Percentiles rank a stretch among this genome's conserved stretches.
phyloP scores from a whole-genome alignment of 371 early-diverging fungal species.

The Rhizopus stolonifer region DNA sequence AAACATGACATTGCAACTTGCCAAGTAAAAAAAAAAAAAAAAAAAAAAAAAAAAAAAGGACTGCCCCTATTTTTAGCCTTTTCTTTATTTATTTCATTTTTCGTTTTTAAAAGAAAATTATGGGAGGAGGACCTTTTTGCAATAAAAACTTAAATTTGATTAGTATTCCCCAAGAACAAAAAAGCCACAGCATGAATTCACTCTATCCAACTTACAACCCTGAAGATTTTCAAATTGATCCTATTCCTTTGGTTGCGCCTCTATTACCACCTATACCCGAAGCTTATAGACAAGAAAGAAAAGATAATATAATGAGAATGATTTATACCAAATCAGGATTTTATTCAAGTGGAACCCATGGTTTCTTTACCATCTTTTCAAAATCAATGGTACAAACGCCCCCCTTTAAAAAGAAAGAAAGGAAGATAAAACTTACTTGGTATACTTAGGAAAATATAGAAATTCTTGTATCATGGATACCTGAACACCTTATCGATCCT shows the following conservation, averaged over 20 bases:
- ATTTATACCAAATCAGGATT: constrained; percentile 47
- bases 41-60: no score
- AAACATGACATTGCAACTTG: not conserved
- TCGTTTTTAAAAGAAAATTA: not conserved
- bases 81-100: not conserved
- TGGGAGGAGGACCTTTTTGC: constrained; percentile 15
- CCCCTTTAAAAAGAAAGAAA: not conserved
- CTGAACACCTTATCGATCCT: constrained; percentile 37
- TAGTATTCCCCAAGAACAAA: not conserved
- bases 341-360: constrained; percentile 30
- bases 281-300: constrained; percentile 6
- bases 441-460: constrained; percentile 19
- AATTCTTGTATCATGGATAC: constrained; percentile 36
- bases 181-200: not conserved
- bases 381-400: constrained; percentile 21
- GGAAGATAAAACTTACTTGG: not conserved
- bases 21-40: constrained; percentile 3
- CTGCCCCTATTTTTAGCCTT: no score
- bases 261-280: constrained; percentile 22
- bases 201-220: constrained; percentile 26
- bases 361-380: constrained; percentile 33
- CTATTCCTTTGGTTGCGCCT: constrained; percentile 17
- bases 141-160: not conserved
- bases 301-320: constrained; percentile 6
- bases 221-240: constrained; percentile 14